Base-by-base conservation (phyloP, 2,329 filamentous ascomycete species). In the Stagonosporopsis vannaccii region DNA sequence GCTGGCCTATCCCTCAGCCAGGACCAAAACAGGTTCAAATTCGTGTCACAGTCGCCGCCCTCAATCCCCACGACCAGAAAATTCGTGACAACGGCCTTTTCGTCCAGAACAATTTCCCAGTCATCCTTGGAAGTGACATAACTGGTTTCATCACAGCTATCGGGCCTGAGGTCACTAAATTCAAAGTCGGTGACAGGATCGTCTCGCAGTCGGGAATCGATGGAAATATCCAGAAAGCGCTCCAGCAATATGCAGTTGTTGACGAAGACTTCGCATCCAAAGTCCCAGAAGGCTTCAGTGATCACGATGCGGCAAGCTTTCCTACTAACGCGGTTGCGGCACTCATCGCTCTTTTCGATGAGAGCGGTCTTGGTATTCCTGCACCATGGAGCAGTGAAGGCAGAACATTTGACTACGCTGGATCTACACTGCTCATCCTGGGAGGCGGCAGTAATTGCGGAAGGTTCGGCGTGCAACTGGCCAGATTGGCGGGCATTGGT, bases 101-200 rank as follows among this genome's bases (percentile, higher is more conserved):
- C 54, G 71, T 77, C 46, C 55, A 64, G 17, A 57, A 68, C 13
- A 40, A 58, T 7, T 65, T 75, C 0, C 77, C 78, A 1, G 67
- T 65, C 1, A 58, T 79, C 20, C 62, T 78, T 0, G 68, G 63
- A 20, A 72, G 73, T 53, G 82, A 84, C 52, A 78, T 81, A 8
- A 78, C 80, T 4, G 82, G 81, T 30, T 67, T 73, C 0, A 81
- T 84, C 25, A 70, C 79, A 17, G 75, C 71, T 1, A 77, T 84
- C 9, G 86, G 85, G 37, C 69, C 77, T 2, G 80, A 81, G 11
- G 85, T 86, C 13, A 77, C 68, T 7, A 74, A 77, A 25, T 85
- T 85, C 76, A 78, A 80, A 62, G 73, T 79, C 39, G 86, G 86
- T n/a, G 85, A 87, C 65, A 32, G 36, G 2, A 17, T 49, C 15